Evolutionary conservation across 2,329 filamentous ascomycete genomes (phyloP).

Genomic region (Sporothrix dimorphospora): DNA sequence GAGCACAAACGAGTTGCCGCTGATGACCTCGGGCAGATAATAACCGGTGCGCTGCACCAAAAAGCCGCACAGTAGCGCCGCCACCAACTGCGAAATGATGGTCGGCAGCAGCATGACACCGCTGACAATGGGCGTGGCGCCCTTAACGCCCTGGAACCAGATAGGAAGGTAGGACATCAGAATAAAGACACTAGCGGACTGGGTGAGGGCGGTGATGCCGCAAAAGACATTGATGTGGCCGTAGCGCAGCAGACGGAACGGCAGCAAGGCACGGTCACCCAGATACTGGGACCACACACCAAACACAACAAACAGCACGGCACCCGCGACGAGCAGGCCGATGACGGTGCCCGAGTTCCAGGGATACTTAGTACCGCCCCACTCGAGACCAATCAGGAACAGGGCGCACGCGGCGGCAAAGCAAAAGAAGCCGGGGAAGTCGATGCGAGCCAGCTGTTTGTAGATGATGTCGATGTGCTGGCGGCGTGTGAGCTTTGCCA

Average conservation of each 20-base stretch:
- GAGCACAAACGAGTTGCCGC: slow-evolving; percentile 44
- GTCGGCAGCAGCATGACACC: slow-evolving; percentile 33
- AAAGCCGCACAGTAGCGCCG: slow-evolving; percentile 25
- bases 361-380: slow-evolving; percentile 45
- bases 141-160: slow-evolving; percentile 42
- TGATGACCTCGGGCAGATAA: slow-evolving; percentile 49
- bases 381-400: slow-evolving; percentile 51
- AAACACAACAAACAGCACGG: slow-evolving; percentile 38
- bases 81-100: slow-evolving; percentile 29
- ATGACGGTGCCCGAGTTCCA: slow-evolving; percentile 48
- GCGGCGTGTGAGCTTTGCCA: slow-evolving; percentile 38
- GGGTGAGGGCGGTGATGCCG: slow-evolving; percentile 26
- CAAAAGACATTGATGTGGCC: slow-evolving; percentile 42
- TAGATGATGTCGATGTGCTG: not conserved
- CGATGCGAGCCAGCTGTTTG: slow-evolving; percentile 39
- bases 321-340: slow-evolving; percentile 46
- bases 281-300: slow-evolving; percentile 47
- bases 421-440: slow-evolving; percentile 47
- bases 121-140: slow-evolving; percentile 36
- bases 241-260: slow-evolving; percentile 40
- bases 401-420: slow-evolving; percentile 47
- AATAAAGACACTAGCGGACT: slow-evolving; percentile 38
- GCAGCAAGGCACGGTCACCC: slow-evolving; percentile 37
- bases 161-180: slow-evolving; percentile 41
- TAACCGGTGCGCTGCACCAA: slow-evolving; percentile 44